These are phyloP conservation scores for Triangularia verruculosa DNA, from an alignment of 2,329 filamentous ascomycete species.

Conservation along the genomic window DNA sequence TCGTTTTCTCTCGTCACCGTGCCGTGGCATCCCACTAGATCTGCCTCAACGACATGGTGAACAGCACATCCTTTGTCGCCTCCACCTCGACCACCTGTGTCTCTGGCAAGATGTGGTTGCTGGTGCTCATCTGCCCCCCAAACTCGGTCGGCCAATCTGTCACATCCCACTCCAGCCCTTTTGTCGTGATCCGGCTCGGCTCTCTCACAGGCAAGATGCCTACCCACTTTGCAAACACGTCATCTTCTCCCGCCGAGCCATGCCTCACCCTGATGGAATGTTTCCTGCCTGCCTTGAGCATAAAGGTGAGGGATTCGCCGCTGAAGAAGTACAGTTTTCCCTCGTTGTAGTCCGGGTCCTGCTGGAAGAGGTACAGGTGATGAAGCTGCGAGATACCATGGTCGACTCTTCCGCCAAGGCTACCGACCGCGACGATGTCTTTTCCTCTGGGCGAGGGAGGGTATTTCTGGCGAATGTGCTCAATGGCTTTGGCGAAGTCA, in stretches of 20 bases:
- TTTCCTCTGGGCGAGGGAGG: constrained; percentile 28
- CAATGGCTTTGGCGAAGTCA: constrained; percentile 83
- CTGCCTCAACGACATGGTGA: constrained; percentile 64
- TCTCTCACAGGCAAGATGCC: constrained; percentile 83
- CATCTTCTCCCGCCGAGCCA: constrained; percentile 44
- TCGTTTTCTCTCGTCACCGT: background rate
- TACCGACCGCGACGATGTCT: constrained; percentile 78
- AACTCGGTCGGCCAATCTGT: constrained; percentile 74
- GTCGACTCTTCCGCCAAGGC: constrained; percentile 85
- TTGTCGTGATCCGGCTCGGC: constrained; percentile 73
- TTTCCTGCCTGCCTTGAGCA: constrained; percentile 69
- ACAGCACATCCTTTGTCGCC: constrained; percentile 64
- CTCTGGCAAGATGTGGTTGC: constrained; percentile 66
- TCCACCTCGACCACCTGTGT: constrained; percentile 60
- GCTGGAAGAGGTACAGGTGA: constrained; percentile 69
- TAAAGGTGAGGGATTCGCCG: constrained; percentile 75
- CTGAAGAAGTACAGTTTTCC: constrained; percentile 76
- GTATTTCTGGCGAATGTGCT: constrained; percentile 48
- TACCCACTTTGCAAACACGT: constrained; percentile 70
- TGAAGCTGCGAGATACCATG: constrained; percentile 88
- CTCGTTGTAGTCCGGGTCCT: constrained; percentile 44
- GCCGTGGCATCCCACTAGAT: constrained; percentile 11
- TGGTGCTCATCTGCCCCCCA: constrained; percentile 72
- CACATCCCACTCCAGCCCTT: constrained; percentile 90
- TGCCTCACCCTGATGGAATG: constrained; percentile 60